Percentiles rank a stretch among this genome's conserved stretches.
These are phyloP conservation scores for Fusarium mangiferae DNA, from an alignment of 2,329 filamentous ascomycete genomes.

Conservation along the genomic window DNA sequence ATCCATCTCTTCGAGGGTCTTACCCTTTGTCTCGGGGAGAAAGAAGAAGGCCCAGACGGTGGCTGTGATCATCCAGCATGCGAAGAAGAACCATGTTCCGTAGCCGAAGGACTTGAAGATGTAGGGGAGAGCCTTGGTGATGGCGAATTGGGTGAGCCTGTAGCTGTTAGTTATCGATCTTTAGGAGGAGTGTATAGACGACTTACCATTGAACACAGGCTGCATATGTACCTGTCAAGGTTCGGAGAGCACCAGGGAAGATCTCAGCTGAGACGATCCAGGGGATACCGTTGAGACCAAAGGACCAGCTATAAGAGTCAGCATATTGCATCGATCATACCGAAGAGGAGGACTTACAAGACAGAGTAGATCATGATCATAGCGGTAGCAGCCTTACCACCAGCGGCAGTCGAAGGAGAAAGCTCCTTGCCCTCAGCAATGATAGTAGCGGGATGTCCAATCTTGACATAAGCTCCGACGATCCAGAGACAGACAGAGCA, in stretches of 20 bases:
- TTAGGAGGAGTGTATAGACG: accelerated
- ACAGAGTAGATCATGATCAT: slow-evolving; percentile 66
- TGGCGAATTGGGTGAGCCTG: slow-evolving; percentile 53
- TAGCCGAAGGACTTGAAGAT: slow-evolving; percentile 57
- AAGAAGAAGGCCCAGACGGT: slow-evolving; percentile 62
- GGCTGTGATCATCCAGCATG: slow-evolving; percentile 59
- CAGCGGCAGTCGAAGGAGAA: slow-evolving; percentile 55
- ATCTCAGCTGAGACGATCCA: slow-evolving; percentile 59
- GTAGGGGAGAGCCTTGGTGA: slow-evolving; percentile 57
- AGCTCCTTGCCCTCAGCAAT: slow-evolving; percentile 55
- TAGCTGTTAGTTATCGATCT: not conserved
- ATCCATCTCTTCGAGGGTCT: slow-evolving; percentile 64
- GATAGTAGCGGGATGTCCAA: slow-evolving; percentile 58
- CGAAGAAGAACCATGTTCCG: slow-evolving; percentile 69
- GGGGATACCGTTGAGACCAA: slow-evolving; percentile 57
- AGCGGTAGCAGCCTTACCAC: slow-evolving; percentile 63
- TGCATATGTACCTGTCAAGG: slow-evolving; percentile 54
- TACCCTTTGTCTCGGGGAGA: slow-evolving; percentile 65
- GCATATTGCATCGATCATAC: accelerated
- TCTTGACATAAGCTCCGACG: slow-evolving; percentile 64
- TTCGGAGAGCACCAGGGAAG: slow-evolving; percentile 56
- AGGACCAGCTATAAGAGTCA: slow-evolving; percentile 51
- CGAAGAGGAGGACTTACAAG: slow-evolving; percentile 52
- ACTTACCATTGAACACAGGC: slow-evolving; percentile 53
- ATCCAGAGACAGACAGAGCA: slow-evolving; percentile 62